Evolutionary conservation across 805 yeast species (phyloP).

Genomic region (Monosporozyma unispora): DNA sequence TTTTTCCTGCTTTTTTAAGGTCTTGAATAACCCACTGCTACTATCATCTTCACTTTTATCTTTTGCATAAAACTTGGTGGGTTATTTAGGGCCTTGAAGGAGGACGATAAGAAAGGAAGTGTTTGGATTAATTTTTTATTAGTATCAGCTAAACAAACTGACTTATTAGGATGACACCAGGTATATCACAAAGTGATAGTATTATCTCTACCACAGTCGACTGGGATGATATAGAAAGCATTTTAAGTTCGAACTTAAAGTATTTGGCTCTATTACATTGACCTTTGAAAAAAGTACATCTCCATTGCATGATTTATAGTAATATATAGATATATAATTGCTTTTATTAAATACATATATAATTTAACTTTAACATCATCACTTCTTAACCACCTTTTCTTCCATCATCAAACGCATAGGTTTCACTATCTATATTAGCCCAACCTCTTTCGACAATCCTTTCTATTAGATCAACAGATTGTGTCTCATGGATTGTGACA

Average conservation of each 20-base stretch:
- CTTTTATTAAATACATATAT: neutral
- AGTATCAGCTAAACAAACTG: neutral
- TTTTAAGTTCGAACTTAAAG: slow-evolving; percentile 51
- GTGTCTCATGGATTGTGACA: slow-evolving; percentile 13
- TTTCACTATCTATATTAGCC: slow-evolving; percentile 31
- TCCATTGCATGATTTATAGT: neutral
- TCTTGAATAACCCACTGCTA: no score
- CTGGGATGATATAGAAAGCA: slow-evolving; percentile 62
- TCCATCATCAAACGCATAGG: slow-evolving; percentile 17
- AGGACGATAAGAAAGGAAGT: neutral
- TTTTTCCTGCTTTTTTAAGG: no score
- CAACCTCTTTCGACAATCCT: slow-evolving; percentile 45
- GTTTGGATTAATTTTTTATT: neutral
- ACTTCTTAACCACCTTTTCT: slow-evolving; percentile 44
- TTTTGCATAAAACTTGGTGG: no score
- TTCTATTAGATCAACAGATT: slow-evolving; percentile 35
- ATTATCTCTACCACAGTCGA: no score
- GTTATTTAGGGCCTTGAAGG: no score
- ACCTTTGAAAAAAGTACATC: slow-evolving; percentile 22
- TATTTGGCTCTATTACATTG: slow-evolving; percentile 36
- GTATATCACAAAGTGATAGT: no score
- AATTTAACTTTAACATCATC: neutral
- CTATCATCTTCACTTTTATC: no score
- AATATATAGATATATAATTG: neutral
- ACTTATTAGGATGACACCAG: no score